phyloP scores from a whole-genome alignment of 495 filamentous ascomycete species.

The Evernia prunastri region DNA sequence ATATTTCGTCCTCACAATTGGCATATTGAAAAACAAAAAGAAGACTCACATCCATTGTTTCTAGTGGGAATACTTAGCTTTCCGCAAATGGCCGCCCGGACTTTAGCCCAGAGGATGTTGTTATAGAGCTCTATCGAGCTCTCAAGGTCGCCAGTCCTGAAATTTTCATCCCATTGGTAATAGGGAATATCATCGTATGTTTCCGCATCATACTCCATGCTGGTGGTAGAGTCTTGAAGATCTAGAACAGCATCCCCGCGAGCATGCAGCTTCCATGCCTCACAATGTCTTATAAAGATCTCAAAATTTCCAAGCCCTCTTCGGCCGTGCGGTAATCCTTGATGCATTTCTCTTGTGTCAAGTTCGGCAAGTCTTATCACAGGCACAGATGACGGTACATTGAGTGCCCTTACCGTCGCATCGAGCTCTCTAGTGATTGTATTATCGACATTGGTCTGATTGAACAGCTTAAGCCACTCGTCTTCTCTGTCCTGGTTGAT shows the following conservation, averaged over 20 bases:
- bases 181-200: slow-evolving; percentile 30
- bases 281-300: slow-evolving; percentile 32
- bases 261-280: slow-evolving; percentile 31
- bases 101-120: slow-evolving; percentile 19
- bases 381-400: not conserved
- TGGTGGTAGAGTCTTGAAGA: not conserved
- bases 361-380: slow-evolving; percentile 18
- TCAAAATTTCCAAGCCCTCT: slow-evolving; percentile 29
- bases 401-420: not conserved
- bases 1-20: not conserved
- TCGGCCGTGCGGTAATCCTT: slow-evolving; percentile 23
- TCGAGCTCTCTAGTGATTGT: not conserved
- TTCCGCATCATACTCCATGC: slow-evolving; percentile 18
- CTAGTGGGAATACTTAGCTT: slow-evolving; percentile 17
- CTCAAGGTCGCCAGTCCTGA: slow-evolving; percentile 9
- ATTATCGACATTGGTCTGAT: not conserved
- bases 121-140: slow-evolving; percentile 19
- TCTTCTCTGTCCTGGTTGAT: slow-evolving; percentile 2
- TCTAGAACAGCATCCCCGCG: slow-evolving; percentile 19
- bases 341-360: slow-evolving; percentile 19
- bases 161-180: slow-evolving; percentile 28
- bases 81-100: slow-evolving; percentile 20
- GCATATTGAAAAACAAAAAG: not conserved
- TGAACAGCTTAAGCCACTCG: slow-evolving; percentile 1
- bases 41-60: not conserved